Evolutionary conservation across 2,329 filamentous ascomycete species (phyloP).

Genomic region (Pseudonectria foliicola): DNA sequence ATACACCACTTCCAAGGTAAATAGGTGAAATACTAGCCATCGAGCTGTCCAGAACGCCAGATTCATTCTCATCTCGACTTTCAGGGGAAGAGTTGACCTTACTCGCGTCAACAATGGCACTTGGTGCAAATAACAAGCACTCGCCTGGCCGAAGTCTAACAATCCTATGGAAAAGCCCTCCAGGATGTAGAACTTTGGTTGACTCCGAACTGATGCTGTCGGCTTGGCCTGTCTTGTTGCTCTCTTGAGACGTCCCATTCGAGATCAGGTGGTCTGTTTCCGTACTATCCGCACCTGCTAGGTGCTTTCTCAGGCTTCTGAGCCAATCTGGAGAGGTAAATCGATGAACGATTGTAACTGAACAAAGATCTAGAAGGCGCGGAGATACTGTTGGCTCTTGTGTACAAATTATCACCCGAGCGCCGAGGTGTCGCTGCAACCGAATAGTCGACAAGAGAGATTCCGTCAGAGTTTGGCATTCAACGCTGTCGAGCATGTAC

Average conservation of each 20-base stretch:
- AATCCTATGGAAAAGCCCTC: slow-evolving; percentile 35
- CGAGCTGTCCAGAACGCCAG: neutral
- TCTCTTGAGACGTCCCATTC: neutral
- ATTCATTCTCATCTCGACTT: neutral
- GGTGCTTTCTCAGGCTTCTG: slow-evolving; percentile 32
- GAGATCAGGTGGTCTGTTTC: neutral
- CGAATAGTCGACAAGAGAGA: slow-evolving; percentile 57
- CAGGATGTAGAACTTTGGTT: neutral
- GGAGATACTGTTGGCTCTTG: slow-evolving; percentile 70
- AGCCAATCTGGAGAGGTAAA: slow-evolving; percentile 64
- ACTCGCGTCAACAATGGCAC: slow-evolving; percentile 27
- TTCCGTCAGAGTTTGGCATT: slow-evolving; percentile 53
- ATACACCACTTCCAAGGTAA: slow-evolving; percentile 30
- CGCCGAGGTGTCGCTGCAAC: slow-evolving; percentile 62
- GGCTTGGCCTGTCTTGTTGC: neutral
- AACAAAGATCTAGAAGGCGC: slow-evolving; percentile 62
- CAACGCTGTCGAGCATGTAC: slow-evolving; percentile 53
- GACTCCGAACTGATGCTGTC: neutral
- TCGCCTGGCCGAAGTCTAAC: slow-evolving; percentile 37
- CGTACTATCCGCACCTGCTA: slow-evolving; percentile 32
- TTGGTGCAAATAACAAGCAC: slow-evolving; percentile 40
- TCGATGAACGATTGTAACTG: slow-evolving; percentile 63
- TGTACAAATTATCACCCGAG: slow-evolving; percentile 63
- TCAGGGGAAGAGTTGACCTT: neutral
- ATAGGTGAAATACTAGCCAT: neutral